phyloP scores from a whole-genome alignment of 371 early-diverging fungal species.

The Syncephalastrum sp. region DNA sequence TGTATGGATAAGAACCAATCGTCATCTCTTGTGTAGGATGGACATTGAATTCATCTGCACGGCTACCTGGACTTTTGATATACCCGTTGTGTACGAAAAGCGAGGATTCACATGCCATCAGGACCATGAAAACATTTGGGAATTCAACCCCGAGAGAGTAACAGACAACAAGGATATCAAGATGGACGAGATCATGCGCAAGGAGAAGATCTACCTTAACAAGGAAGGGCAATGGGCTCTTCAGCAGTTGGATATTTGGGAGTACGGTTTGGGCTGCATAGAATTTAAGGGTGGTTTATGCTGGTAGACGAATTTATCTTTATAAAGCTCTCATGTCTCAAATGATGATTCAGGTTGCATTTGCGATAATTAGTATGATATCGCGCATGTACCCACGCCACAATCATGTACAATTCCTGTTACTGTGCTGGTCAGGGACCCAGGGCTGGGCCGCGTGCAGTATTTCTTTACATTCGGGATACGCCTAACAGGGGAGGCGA shows the following conservation, averaged over 20 bases:
- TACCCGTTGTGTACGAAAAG: conserved; percentile 29
- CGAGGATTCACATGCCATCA: conserved; percentile 43
- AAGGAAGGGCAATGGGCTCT: conserved; percentile 40
- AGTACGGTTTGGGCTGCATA: conserved; percentile 36
- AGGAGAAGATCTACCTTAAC: conserved; percentile 27
- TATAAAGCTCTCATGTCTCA: too few species aligned
- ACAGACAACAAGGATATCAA: conserved; percentile 24
- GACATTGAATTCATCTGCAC: conserved; percentile 48
- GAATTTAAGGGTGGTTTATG: conserved; percentile 38
- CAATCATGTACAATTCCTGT: too few species aligned
- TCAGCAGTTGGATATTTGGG: conserved; percentile 39
- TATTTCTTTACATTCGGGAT: too few species aligned
- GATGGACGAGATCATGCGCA: conserved; percentile 25
- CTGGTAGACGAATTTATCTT: conserved; percentile 14
- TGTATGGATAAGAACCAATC: neutral
- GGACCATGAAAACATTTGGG: conserved; percentile 43
- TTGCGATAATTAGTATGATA: too few species aligned
- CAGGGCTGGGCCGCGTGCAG: too few species aligned
- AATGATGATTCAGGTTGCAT: too few species aligned
- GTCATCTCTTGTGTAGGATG: conserved; percentile 17
- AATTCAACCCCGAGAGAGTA: conserved; percentile 27
- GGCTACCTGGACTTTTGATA: conserved; percentile 35
- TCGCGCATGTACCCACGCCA: too few species aligned
- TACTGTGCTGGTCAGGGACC: too few species aligned
- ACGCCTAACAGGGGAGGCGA: too few species aligned